phyloP scores from a whole-genome alignment of 768 basidiomycete species.

The Psilocybe sp. region DNA sequence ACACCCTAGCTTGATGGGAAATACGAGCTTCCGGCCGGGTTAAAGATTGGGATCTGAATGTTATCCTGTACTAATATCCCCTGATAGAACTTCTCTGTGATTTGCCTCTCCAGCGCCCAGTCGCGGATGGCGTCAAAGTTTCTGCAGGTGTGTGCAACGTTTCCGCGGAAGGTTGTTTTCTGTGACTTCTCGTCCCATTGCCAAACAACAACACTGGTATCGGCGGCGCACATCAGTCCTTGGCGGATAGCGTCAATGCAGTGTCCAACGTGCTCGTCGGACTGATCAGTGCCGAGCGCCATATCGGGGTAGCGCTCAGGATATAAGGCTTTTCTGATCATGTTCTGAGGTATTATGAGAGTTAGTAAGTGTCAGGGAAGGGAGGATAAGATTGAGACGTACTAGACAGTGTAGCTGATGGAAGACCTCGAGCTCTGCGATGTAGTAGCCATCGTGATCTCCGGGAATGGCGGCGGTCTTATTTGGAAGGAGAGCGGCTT shows the following conservation, averaged over 20 bases:
- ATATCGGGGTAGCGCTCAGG: conserved; percentile 11
- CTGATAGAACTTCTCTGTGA: too few species aligned
- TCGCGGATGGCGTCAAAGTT: conserved; percentile 13
- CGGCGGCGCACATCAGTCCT: conserved; percentile 14
- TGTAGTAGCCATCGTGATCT: conserved; percentile 16
- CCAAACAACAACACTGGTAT: conserved; percentile 16
- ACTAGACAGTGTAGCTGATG: conserved; percentile 24
- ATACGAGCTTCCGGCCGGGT: too few species aligned
- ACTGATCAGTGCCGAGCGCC: conserved; percentile 5
- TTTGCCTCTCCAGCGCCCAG: conserved; percentile 8
- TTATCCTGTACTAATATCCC: too few species aligned
- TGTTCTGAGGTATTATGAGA: conserved; percentile 18
- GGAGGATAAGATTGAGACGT: too few species aligned
- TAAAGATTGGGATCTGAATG: too few species aligned
- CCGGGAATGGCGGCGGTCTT: conserved; percentile 16
- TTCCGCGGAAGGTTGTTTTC: conserved; percentile 4
- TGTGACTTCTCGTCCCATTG: conserved; percentile 11
- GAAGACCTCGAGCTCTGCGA: conserved; percentile 18
- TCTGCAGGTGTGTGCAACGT: conserved; percentile 11
- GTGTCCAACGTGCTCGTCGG: conserved; percentile 14
- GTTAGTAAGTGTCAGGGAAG: too few species aligned
- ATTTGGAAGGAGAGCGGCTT: conserved; percentile 20
- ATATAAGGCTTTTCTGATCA: conserved; percentile 14
- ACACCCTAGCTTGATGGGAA: too few species aligned
- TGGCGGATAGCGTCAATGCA: conserved; percentile 18